phyloP scores from a whole-genome alignment of 805 yeast genomes.

The Millerozyma acaciae region DNA sequence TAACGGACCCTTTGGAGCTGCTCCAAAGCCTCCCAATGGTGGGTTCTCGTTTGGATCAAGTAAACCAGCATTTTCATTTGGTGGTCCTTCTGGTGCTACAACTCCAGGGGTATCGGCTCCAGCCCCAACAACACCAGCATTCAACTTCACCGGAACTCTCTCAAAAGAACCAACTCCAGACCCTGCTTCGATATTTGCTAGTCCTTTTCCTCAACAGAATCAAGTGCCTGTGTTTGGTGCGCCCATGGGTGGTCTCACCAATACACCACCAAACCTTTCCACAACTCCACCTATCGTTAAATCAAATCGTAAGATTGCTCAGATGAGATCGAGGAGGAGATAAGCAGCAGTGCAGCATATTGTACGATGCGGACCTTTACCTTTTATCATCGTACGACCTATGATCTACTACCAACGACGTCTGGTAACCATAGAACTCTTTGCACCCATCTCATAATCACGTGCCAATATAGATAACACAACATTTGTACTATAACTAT shows the following conservation, averaged over 20 bases:
- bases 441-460: no score
- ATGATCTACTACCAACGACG: no score
- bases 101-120: constrained; percentile 4
- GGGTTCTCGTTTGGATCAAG: no score
- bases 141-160: constrained; percentile 20
- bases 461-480: no score
- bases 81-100: constrained; percentile 1
- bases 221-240: constrained; percentile 4
- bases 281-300: constrained; percentile 18
- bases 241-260: no score
- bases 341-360: constrained; percentile 8
- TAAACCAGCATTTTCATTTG: neutral
- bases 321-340: constrained; percentile 30
- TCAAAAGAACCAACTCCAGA: constrained; percentile 27
- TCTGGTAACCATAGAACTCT: no score
- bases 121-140: constrained; percentile 7
- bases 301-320: constrained; percentile 27
- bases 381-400: no score
- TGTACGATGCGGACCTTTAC: no score
- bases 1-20: constrained; percentile 5
- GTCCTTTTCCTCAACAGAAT: constrained; percentile 1
- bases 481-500: no score
- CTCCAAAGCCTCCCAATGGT: neutral
- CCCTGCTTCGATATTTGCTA: constrained; percentile 30
- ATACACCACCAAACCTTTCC: constrained; percentile 5